Evolutionary conservation across 441 rosid genomes (phyloP).

Genomic region (Pelargonium citronellum): DNA sequence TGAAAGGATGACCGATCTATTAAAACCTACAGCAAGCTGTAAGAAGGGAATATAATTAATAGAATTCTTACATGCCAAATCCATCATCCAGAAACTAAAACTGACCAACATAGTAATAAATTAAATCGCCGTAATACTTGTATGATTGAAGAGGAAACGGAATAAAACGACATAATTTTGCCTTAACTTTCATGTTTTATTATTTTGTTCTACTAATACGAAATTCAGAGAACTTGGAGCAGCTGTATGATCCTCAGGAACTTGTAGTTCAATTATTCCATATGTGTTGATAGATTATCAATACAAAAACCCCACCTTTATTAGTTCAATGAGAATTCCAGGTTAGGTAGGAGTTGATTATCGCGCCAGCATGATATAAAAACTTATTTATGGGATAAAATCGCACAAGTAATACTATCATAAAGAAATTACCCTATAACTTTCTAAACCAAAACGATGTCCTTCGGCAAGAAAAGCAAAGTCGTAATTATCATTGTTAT

Average conservation of each 20-base stretch:
- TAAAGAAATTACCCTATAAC: background rate
- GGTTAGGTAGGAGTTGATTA: background rate
- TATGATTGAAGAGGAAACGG: background rate
- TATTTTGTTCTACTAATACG: background rate
- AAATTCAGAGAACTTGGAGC: background rate
- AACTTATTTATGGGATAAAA: background rate
- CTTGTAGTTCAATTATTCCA: background rate
- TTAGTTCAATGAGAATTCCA: background rate
- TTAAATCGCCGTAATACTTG: background rate
- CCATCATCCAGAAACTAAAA: constrained; percentile 8
- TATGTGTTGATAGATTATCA: background rate
- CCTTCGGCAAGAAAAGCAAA: background rate
- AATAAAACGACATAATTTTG: background rate
- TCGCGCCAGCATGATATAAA: background rate
- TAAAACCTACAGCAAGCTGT: constrained; percentile 27
- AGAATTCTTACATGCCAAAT: constrained; percentile 9
- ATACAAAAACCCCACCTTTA: background rate
- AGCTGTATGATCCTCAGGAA: background rate
- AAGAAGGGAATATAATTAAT: constrained; percentile 10
- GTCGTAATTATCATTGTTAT: background rate
- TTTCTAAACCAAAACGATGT: background rate
- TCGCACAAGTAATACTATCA: no score
- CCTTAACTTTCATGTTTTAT: background rate
- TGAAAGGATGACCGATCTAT: constrained; percentile 16
- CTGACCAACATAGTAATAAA: background rate